Evolutionary conservation across 2,329 filamentous ascomycete genomes (phyloP), one percentile per base, ranked within the genome.

Genomic region (Oidium heveae): DNA sequence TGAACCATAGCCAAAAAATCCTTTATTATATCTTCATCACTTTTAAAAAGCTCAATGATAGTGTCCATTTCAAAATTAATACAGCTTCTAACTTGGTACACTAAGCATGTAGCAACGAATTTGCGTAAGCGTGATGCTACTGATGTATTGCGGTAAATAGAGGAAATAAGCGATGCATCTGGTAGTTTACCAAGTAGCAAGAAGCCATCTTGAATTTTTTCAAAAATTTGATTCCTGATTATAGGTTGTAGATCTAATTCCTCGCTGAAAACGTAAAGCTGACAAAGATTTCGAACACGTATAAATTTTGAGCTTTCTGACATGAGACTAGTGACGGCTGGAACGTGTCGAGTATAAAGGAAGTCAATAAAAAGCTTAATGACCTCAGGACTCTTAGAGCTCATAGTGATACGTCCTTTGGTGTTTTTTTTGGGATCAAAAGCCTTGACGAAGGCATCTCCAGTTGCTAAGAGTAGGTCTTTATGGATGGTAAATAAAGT

Each of bases 131-230:
- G 55, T 1, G 57, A 60, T 1, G 46, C 32, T 2, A 46, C 13
- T 4, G 13, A 0, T 8, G 58, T 57, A 37, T 58, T 52, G 0
- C 53, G 36, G 20, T 59, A 61, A 10, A 63, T 57, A 2, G 51
- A 53, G 7, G 55, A 47, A n/a, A 58, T 52, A 0, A 62, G 20
- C 13, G 22, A 24, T 4, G 39, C 16, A 1, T 56, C 41, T 15
- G 61, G 59, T 9, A 61, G 43, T 13, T 44, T 56, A 1, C 55
- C 43, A 1, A 58, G 44, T 9, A 58, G 36, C 7, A 46, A 24
- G 39, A 61, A 61, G 4, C 57, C 60, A 53, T 63, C 59, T 41
- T 63, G 62, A 20, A 63, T 59, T 1, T 41, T 43, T 12, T 63
- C 62, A 56, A 63, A 62, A 1, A 58, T 55, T 33, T 56, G 57